These are phyloP conservation scores for Psidium guajava DNA, from an alignment of 345 rosid species.

Conservation along the genomic window DNA sequence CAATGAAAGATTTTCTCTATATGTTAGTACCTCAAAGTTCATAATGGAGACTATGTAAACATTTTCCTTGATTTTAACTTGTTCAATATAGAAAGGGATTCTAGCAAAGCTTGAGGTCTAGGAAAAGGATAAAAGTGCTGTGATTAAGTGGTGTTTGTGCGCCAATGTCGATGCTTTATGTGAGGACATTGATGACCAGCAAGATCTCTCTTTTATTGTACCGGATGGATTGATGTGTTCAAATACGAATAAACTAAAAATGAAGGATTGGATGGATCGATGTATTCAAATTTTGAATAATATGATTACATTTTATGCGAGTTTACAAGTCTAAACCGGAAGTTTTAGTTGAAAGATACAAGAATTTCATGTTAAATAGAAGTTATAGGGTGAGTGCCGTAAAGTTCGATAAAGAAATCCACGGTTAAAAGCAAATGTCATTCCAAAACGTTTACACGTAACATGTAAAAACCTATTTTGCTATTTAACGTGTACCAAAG, in stretches of 20 bases:
- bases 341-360: too few relatives aligned
- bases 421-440: too few relatives aligned
- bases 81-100: too few relatives aligned
- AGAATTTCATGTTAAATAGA: too few relatives aligned
- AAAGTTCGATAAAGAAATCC: not conserved
- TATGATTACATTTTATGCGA: not conserved
- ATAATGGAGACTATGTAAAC: not conserved
- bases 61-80: too few relatives aligned
- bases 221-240: not conserved
- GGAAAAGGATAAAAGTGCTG: not conserved
- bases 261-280: not conserved
- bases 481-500: too few relatives aligned
- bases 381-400: not conserved
- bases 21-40: not conserved
- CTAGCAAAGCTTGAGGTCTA: not conserved
- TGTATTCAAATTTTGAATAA: not conserved
- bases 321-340: not conserved
- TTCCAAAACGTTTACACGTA: too few relatives aligned
- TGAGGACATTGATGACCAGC: not conserved
- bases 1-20: not conserved
- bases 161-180: not conserved
- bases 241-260: too few relatives aligned
- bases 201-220: too few relatives aligned
- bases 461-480: too few relatives aligned
- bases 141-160: not conserved